phyloP scores from a whole-genome alignment of 78 protist species.

The Salpingoeca rosetta region DNA sequence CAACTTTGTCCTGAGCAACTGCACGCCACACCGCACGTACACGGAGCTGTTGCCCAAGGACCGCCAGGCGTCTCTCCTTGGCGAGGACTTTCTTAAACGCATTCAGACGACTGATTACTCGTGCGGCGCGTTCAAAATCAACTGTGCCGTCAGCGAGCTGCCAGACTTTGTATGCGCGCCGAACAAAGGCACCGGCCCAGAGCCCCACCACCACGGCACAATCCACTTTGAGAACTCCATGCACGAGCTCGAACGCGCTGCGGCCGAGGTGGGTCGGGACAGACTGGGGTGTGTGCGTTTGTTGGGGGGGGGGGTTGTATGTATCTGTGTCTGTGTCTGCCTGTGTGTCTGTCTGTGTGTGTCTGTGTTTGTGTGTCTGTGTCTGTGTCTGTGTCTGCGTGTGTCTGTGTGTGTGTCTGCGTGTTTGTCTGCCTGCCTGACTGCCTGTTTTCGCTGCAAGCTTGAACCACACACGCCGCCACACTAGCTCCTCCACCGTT shows the following conservation, averaged over 20 bases:
- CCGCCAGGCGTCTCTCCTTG: not conserved
- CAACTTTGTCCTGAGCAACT: slow-evolving; percentile 12
- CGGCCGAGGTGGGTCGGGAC: not conserved
- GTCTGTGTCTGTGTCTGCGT: not conserved
- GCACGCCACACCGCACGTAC: slow-evolving; percentile 25
- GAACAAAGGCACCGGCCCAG: not conserved
- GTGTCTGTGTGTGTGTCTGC: too few species aligned
- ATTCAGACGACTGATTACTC: slow-evolving; percentile 12
- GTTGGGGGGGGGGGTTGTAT: not conserved
- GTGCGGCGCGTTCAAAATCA: slow-evolving; percentile 38
- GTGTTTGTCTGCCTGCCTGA: too few species aligned
- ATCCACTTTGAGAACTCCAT: slow-evolving; percentile 27
- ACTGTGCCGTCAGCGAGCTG: slow-evolving; percentile 27
- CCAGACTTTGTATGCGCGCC: slow-evolving; percentile 24
- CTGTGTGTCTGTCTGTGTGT: not conserved
- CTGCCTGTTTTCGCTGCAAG: too few species aligned
- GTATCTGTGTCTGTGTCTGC: not conserved
- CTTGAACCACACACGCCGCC: too few species aligned
- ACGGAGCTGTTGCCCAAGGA: not conserved
- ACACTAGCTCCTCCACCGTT: too few species aligned
- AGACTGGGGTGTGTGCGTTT: too few species aligned
- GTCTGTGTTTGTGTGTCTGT: not conserved
- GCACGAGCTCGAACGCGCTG: not conserved
- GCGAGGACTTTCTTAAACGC: not conserved
- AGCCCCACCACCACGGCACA: slow-evolving; percentile 44